These are phyloP conservation scores for Linanthus parryae DNA, from an alignment of 148 eudicot species.

Conservation along the genomic window DNA sequence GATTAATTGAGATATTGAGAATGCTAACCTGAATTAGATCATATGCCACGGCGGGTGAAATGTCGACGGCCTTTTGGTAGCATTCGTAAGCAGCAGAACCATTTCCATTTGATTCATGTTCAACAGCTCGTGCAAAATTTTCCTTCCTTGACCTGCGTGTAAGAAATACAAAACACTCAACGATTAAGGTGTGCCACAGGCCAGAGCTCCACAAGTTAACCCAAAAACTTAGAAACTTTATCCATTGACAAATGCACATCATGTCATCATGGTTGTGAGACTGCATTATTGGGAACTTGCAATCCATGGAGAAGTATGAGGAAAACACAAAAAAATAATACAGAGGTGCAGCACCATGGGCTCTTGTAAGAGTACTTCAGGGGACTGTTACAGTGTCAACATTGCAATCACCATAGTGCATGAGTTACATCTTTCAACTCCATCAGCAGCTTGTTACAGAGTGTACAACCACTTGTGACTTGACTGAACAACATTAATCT, in stretches of 20 bases:
- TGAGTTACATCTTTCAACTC: too few species aligned
- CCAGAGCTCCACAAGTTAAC: neutral
- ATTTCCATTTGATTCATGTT: conserved; percentile 90
- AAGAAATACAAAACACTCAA: neutral
- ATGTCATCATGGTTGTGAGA: neutral
- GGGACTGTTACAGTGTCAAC: too few species aligned
- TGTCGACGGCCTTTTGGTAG: conserved; percentile 93
- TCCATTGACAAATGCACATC: neutral
- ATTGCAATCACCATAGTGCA: too few species aligned
- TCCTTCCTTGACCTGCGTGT: conserved; percentile 80
- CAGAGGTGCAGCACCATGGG: too few species aligned
- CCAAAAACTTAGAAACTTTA: too few species aligned
- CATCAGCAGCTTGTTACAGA: too few species aligned
- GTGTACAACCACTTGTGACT: too few species aligned
- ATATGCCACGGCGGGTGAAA: conserved; percentile 82
- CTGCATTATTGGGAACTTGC: neutral
- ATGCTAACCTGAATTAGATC: conserved; percentile 75
- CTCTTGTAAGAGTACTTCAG: too few species aligned
- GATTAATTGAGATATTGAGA: too few species aligned
- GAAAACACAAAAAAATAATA: neutral
- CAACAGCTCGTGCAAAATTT: conserved; percentile 83
- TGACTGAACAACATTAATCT: too few species aligned
- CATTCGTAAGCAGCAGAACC: conserved; percentile 78
- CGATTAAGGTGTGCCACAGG: neutral
- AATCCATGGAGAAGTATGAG: neutral